Conservation (phyloP, 805 yeast genomes). For the Yarrowia osloensis region DNA sequence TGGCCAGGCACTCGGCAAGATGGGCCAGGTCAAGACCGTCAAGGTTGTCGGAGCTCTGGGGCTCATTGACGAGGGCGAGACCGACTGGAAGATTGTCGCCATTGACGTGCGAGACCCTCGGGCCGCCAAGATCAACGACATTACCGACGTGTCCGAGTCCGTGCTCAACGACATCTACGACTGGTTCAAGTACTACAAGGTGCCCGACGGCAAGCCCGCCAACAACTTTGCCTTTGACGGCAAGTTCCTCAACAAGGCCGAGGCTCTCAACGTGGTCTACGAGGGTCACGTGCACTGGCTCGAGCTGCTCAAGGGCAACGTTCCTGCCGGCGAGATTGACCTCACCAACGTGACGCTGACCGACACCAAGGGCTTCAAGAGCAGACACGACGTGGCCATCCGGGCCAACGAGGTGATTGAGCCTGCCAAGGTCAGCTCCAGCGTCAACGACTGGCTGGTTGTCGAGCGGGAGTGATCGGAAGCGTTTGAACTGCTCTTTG, state of each 20-base stretch:
- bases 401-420: neutral
- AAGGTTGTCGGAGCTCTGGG: constrained; percentile 95
- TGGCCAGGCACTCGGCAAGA: constrained; percentile 56
- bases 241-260: constrained; percentile 57
- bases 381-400: constrained; percentile 34
- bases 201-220: constrained; percentile 77
- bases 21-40: constrained; percentile 81
- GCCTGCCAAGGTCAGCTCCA: constrained; percentile 19
- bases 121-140: constrained; percentile 58
- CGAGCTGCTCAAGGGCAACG: constrained; percentile 58
- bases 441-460: constrained; percentile 16
- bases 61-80: constrained; percentile 92
- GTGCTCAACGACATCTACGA: constrained; percentile 63
- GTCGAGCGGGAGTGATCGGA: neutral
- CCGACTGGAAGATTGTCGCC: constrained; percentile 89
- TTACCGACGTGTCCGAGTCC: constrained; percentile 79
- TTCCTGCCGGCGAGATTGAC: constrained; percentile 56
- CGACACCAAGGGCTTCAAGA: constrained; percentile 55
- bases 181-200: constrained; percentile 84
- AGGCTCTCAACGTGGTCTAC: constrained; percentile 60
- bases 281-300: constrained; percentile 75
- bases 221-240: constrained; percentile 78
- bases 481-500: no score
- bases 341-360: constrained; percentile 69
- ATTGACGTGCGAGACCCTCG: constrained; percentile 69